These are phyloP conservation scores for Nakazawaea anatomiae DNA, from an alignment of 805 yeast species.

Conservation along the genomic window DNA sequence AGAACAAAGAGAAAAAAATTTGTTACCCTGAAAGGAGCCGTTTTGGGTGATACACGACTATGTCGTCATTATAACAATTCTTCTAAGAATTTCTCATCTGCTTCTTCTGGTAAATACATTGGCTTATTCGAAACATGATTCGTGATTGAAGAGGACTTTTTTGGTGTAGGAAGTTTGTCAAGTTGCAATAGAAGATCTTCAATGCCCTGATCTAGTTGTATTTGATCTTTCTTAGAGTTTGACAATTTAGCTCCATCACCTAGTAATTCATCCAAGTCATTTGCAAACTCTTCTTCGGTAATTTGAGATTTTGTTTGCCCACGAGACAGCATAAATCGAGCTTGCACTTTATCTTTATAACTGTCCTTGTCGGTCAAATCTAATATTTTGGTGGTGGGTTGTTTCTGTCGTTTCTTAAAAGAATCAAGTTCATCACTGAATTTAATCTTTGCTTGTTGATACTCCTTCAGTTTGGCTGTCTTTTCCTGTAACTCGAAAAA, in stretches of 20 bases:
- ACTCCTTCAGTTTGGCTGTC: conserved; percentile 17
- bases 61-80: conserved; percentile 5
- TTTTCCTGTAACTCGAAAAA: conserved; percentile 17
- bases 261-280: conserved; percentile 18
- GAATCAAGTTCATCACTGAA: conserved; percentile 9
- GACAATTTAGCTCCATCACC: conserved; percentile 5
- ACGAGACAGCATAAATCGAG: conserved; percentile 9
- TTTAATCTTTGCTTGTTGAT: conserved; percentile 12
- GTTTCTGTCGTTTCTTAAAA: conserved; percentile 2
- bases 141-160: neutral
- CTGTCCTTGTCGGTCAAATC: conserved; percentile 13
- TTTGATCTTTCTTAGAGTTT: neutral
- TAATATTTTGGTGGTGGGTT: conserved; percentile 6
- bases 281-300: conserved; percentile 13
- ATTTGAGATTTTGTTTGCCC: neutral
- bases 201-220: neutral
- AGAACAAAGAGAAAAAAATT: neutral
- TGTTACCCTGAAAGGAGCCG: conserved; percentile 8
- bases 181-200: neutral
- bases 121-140: neutral
- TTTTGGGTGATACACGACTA: conserved; percentile 3
- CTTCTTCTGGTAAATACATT: neutral
- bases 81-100: conserved; percentile 17
- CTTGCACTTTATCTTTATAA: conserved; percentile 13
- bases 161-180: neutral